Conservation (phyloP, 345 rosid genomes). For the Aquilaria sinensis region DNA sequence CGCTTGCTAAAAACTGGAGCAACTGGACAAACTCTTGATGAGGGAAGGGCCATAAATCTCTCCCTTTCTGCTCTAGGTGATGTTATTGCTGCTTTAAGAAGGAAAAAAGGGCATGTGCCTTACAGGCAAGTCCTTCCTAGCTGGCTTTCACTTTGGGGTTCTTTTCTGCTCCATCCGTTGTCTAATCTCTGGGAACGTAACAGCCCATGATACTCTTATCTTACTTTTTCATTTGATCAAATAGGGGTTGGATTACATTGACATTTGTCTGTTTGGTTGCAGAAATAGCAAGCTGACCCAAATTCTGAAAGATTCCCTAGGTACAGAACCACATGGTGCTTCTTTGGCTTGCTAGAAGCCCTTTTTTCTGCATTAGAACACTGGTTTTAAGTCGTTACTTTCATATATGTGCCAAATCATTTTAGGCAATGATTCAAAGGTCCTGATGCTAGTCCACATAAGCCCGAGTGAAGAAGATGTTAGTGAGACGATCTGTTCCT, state of each 20-base stretch:
- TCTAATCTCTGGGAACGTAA: constrained; percentile 1
- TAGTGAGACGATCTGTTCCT: constrained; percentile 77
- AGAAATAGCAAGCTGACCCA: constrained; percentile 98
- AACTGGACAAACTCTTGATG: constrained; percentile 74
- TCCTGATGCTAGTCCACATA: constrained; percentile 83
- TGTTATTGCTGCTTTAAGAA: constrained; percentile 83
- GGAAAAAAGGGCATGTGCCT: constrained; percentile 86
- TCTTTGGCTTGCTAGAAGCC: not conserved
- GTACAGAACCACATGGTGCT: constrained; percentile 29
- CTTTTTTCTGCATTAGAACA: not conserved
- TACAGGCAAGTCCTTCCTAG: constrained; percentile 58
- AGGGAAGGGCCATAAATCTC: constrained; percentile 86
- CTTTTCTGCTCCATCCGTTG: not conserved
- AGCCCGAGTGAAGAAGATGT: constrained; percentile 76
- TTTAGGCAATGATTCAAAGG: constrained; percentile 72
- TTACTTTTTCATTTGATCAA: too few relatives aligned
- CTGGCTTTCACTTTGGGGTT: constrained; percentile 9
- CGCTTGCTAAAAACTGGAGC: constrained; percentile 81
- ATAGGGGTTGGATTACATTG: too few relatives aligned
- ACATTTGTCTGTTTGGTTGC: constrained; percentile 31
- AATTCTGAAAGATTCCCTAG: constrained; percentile 90
- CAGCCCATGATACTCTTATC: too few relatives aligned
- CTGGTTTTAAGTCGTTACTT: not conserved
- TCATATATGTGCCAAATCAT: constrained; percentile 9
- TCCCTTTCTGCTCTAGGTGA: constrained; percentile 95